phyloP scores from a whole-genome alignment of 2,329 filamentous ascomycete genomes.

The Chalaropsis thielavioides region DNA sequence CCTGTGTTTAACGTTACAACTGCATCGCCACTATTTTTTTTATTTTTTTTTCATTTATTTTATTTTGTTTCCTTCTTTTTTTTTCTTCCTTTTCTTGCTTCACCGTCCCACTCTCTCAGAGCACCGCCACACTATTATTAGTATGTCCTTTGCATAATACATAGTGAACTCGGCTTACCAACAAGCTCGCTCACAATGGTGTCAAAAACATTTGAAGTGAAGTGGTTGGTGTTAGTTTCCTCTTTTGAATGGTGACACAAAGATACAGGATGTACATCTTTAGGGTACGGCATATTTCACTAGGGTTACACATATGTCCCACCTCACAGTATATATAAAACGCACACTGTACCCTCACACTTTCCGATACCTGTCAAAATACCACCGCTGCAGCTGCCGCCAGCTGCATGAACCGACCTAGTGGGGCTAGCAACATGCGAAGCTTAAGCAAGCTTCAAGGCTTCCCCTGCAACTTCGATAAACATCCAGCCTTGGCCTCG shows the following conservation, averaged over 20 bases:
- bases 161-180: not conserved
- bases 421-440: not conserved
- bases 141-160: conserved; percentile 2
- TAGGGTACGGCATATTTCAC: not conserved
- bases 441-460: not conserved
- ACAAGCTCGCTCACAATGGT: not conserved
- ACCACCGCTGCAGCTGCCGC: not conserved
- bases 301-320: not conserved
- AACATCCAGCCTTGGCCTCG: not conserved
- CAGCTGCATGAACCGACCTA: not conserved
- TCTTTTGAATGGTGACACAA: not conserved
- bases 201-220: not conserved
- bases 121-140: conserved; percentile 1
- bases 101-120: not conserved
- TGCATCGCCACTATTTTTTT: not conserved
- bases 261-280: not conserved
- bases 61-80: not conserved
- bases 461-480: not conserved
- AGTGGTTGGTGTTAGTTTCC: not conserved
- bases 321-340: not conserved
- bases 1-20: not conserved
- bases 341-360: not conserved
- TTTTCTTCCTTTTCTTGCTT: not conserved
- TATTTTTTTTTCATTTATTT: not conserved
- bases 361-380: not conserved